A percentile compares a stretch with the other conserved stretches of the same genome.
These are phyloP conservation scores for Candida ortonii DNA, from an alignment of 805 yeast species.

Conservation along the genomic window DNA sequence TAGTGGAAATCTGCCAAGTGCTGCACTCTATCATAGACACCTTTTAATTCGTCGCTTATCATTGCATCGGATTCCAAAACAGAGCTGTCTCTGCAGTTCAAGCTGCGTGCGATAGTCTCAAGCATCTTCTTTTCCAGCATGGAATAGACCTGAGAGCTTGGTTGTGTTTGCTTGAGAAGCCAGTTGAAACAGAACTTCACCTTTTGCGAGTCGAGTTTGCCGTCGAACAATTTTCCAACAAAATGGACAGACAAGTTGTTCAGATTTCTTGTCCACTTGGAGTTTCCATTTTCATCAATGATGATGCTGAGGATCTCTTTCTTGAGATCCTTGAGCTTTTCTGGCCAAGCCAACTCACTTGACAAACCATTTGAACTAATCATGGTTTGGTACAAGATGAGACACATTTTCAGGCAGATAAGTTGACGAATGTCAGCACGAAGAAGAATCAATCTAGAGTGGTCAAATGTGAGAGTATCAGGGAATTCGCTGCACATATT, in stretches of 20 bases:
- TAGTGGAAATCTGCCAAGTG: conserved; percentile 75
- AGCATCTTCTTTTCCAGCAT: conserved; percentile 68
- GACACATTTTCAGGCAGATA: conserved; percentile 74
- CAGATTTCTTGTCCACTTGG: conserved; percentile 86
- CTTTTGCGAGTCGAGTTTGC: conserved; percentile 36
- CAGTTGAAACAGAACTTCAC: conserved; percentile 69
- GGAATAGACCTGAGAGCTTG: conserved; percentile 71
- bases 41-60: conserved; percentile 51
- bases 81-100: conserved; percentile 9
- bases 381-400: conserved; percentile 69
- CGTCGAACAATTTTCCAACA: conserved; percentile 36
- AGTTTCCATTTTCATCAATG: conserved; percentile 80
- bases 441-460: conserved; percentile 68
- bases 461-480: conserved; percentile 78
- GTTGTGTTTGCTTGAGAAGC: conserved; percentile 85
- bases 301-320: conserved; percentile 75
- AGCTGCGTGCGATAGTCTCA: conserved; percentile 37
- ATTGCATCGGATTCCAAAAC: conserved; percentile 24
- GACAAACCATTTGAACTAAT: conserved; percentile 35
- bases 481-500: conserved; percentile 83
- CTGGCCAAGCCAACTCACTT: conserved; percentile 37
- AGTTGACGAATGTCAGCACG: conserved; percentile 85
- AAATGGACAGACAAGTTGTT: conserved; percentile 69
- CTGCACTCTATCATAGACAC: conserved; percentile 57
- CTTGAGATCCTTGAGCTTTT: conserved; percentile 49